Evolutionary conservation across 2,329 filamentous ascomycete species (phyloP), one percentile per base, ranked within the genome.

Genomic region (Incumbomyces delicatus): DNA sequence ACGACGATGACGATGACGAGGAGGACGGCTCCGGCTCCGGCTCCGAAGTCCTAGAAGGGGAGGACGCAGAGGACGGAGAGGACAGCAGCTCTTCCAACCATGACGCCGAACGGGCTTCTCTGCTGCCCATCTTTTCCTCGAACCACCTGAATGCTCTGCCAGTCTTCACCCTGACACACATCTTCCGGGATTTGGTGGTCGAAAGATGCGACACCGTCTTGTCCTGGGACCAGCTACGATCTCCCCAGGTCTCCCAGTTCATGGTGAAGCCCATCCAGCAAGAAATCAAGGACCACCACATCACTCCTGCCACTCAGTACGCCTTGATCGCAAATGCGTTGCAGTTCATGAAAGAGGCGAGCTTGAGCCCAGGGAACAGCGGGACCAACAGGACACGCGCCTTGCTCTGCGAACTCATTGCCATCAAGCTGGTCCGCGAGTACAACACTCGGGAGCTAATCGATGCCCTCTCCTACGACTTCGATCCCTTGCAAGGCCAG

Each of bases 231-330:
- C 90, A 96, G 64, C 73, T 96, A 52, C 80, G 89, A 53, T 94
- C 88, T n/a, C 90, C 90, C 2, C 90, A 96, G 63, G 83, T 96
- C 47, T 95, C 88, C 13, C 89, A 95, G 61, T 96, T 96, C 63
- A 76, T 96, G 31, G 78, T 95, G 61, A 95, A 95, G 70, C 90
- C 90, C 2, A 92, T 95, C 71, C 87, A 92, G 65, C 85, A 92
- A 62, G 84, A 90, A 63, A 89, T 95, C 53, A 81, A 83, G 50
- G 74, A 78, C 13, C 80, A 85, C 43, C 86, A 95, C 65, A 90
- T 94, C 64, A 89, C 84, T 27, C 77, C 85, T 40, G 89, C 86
- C 8, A 92, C 88, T 0, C 65, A 95, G 32, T 95, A 94, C 67
- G 87, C 88, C 2, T 70, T 96, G 56, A 83, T 95, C 75, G 87